Percentiles rank a stretch among this genome's conserved stretches.
Conservation (phyloP, 75 land plant genomes). For the Pinus taeda region DNA sequence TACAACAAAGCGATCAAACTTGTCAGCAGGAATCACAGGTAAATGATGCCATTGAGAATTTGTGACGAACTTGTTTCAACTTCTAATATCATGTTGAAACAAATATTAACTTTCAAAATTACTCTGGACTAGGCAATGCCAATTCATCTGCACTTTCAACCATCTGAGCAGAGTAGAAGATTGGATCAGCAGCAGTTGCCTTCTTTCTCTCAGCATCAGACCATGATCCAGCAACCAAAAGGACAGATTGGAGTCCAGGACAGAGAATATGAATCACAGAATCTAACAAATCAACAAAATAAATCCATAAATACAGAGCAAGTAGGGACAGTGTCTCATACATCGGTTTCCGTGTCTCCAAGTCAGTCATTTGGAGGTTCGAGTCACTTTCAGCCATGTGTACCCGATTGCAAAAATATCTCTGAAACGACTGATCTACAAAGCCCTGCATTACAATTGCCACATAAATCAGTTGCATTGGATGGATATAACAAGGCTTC, state of each 20-base stretch:
- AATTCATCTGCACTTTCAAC: slow-evolving; percentile 8
- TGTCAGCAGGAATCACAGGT: slow-evolving; percentile 30
- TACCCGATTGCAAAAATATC: slow-evolving; percentile 18
- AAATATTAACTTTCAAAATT: background rate
- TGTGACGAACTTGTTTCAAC: background rate
- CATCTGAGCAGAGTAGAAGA: slow-evolving; percentile 16
- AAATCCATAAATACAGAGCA: slow-evolving; percentile 26
- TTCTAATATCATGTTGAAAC: background rate
- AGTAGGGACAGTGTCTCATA: slow-evolving; percentile 15
- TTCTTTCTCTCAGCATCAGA: slow-evolving; percentile 6
- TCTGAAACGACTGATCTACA: slow-evolving; percentile 7
- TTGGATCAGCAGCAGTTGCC: slow-evolving; percentile 21
- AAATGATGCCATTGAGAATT: background rate
- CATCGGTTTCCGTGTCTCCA: slow-evolving; percentile 17
- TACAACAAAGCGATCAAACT: slow-evolving; percentile 19
- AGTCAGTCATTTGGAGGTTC: slow-evolving; percentile 14
- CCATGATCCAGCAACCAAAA: slow-evolving; percentile 23
- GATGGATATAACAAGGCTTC: slow-evolving; percentile 34
- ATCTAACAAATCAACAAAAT: slow-evolving; percentile 21
- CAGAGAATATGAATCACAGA: slow-evolving; percentile 17
- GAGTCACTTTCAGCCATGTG: slow-evolving; percentile 14
- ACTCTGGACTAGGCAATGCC: slow-evolving; percentile 4
- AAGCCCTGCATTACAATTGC: background rate
- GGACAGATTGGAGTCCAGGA: slow-evolving; percentile 8
- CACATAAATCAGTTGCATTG: slow-evolving; percentile 10